Conservation (phyloP, 495 filamentous ascomycete genomes). For the Lasiosphaeriaceae sp. region DNA sequence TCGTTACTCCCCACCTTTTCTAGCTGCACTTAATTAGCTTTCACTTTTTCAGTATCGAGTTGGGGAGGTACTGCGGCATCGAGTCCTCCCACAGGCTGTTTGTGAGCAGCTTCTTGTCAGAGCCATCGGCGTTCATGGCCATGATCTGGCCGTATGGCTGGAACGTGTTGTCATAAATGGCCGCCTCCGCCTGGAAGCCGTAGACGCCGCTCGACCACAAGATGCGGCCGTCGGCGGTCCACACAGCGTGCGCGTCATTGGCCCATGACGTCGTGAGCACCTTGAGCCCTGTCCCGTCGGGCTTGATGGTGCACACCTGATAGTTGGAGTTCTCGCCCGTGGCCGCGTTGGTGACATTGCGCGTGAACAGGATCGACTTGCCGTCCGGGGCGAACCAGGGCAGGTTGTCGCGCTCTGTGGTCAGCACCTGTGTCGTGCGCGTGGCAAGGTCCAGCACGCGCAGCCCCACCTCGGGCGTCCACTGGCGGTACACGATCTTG, state of each 20-base stretch:
- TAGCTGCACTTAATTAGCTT: too few relatives aligned
- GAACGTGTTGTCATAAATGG: not conserved
- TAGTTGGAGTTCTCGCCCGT: not conserved
- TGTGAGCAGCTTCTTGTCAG: not conserved
- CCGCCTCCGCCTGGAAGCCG: slow-evolving; percentile 1
- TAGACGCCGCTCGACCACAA: not conserved
- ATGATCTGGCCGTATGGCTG: slow-evolving; percentile 1
- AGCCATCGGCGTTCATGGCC: not conserved
- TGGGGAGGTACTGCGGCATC: not conserved
- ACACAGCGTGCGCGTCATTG: not conserved
- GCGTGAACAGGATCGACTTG: not conserved
- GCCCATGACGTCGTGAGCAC: not conserved
- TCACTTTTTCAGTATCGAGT: not conserved
- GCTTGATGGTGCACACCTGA: not conserved
- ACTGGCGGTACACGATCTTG: not conserved
- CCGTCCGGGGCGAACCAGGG: slow-evolving; percentile 1
- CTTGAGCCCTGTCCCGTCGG: not conserved
- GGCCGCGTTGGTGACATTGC: not conserved
- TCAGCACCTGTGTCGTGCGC: not conserved
- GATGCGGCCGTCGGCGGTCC: not conserved
- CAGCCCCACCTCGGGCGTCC: not conserved
- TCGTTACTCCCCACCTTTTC: too few relatives aligned
- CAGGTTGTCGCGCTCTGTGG: not conserved
- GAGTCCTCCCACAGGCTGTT: not conserved
- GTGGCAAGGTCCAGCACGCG: not conserved